Percentiles rank a stretch among this genome's conserved stretches.
These are phyloP conservation scores for Monosporascus cannonballus DNA, from an alignment of 2,329 filamentous ascomycete genomes.

Conservation along the genomic window DNA sequence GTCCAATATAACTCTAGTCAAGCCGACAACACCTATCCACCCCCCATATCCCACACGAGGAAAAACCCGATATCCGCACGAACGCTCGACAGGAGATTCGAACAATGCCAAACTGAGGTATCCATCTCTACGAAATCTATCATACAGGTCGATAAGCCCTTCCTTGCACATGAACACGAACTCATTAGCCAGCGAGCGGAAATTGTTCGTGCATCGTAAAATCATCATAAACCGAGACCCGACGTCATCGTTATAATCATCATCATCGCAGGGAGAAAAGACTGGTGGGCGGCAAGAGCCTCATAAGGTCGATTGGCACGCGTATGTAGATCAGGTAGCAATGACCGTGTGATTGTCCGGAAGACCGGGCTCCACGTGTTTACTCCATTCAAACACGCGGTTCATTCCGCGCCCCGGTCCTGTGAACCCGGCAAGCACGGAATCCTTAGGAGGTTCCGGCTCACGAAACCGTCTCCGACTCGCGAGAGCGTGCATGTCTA, in stretches of 20 bases:
- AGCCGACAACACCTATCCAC: not conserved
- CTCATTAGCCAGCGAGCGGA: not conserved
- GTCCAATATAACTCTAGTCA: not conserved
- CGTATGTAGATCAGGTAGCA: not conserved
- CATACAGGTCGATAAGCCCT: not conserved
- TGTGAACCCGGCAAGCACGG: conserved; percentile 24
- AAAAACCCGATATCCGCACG: no score
- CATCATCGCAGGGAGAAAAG: not conserved
- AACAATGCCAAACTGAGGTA: not conserved
- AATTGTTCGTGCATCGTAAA: not conserved
- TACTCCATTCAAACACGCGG: conserved; percentile 25
- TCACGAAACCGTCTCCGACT: conserved; percentile 17
- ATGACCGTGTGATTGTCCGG: not conserved
- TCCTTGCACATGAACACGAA: no score
- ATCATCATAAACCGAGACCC: not conserved
- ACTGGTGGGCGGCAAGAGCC: not conserved
- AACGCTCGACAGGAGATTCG: not conserved
- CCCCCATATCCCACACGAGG: no score
- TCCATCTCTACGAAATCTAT: not conserved
- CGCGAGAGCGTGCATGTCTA: conserved; percentile 13
- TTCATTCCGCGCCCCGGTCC: conserved; percentile 26
- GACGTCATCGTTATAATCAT: not conserved
- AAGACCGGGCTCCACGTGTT: conserved; percentile 18
- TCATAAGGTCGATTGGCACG: not conserved
- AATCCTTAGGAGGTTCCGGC: conserved; percentile 19